Evolutionary conservation across 768 basidiomycete genomes (phyloP).

Genomic region (Leucocoprinus sp.): DNA sequence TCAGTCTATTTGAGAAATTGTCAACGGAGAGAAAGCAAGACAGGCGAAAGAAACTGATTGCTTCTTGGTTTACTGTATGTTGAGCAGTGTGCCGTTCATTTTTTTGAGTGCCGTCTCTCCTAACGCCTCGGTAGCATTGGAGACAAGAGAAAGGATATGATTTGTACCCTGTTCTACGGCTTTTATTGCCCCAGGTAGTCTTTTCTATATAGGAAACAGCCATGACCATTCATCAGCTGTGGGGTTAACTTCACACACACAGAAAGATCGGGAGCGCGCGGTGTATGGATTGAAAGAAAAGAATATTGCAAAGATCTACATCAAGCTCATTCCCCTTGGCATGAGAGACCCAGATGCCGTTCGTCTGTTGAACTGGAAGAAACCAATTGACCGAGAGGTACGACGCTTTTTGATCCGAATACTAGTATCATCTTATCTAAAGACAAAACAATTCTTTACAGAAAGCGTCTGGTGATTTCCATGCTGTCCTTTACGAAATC

Average conservation of each 20-base stretch:
- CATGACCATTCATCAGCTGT: not conserved
- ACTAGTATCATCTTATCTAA: slow-evolving; percentile 1
- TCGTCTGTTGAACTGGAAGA: slow-evolving; percentile 86
- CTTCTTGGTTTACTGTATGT: slow-evolving; percentile 75
- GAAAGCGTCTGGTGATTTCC: slow-evolving; percentile 80
- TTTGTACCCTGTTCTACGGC: slow-evolving; percentile 81
- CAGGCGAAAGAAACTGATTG: slow-evolving; percentile 59
- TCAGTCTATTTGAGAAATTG: slow-evolving; percentile 67
- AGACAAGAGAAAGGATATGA: slow-evolving; percentile 79
- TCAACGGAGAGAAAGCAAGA: slow-evolving; percentile 68
- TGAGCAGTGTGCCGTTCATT: not conserved
- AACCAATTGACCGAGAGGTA: slow-evolving; percentile 62
- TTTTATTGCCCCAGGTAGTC: slow-evolving; percentile 81
- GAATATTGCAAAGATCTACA: slow-evolving; percentile 87
- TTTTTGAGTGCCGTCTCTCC: slow-evolving; percentile 4
- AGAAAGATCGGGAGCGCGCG: slow-evolving; percentile 92
- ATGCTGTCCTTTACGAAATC: slow-evolving; percentile 79
- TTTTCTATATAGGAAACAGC: not conserved
- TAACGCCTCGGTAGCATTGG: slow-evolving; percentile 56
- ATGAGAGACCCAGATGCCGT: slow-evolving; percentile 74
- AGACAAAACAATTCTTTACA: slow-evolving; percentile 19
- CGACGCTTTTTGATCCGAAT: slow-evolving; percentile 18
- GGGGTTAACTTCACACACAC: slow-evolving; percentile 5
- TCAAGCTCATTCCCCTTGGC: slow-evolving; percentile 81
- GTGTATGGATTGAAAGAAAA: slow-evolving; percentile 95